These are phyloP conservation scores for Irpex rosettiformis DNA, from an alignment of 1,284 basidiomycete species.

Conservation along the genomic window DNA sequence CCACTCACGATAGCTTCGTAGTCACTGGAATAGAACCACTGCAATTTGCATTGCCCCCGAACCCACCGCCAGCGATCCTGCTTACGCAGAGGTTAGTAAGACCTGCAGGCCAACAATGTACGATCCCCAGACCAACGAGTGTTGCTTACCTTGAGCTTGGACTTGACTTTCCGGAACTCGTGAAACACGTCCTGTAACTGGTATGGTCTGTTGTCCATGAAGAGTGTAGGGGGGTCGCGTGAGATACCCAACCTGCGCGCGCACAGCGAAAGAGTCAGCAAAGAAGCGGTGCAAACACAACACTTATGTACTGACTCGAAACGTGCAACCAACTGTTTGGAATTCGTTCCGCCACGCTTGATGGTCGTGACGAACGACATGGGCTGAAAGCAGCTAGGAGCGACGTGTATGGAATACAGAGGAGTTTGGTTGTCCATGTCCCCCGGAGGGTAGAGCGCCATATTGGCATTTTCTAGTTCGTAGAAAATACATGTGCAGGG, in stretches of 20 bases:
- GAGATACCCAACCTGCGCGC: slow-evolving; percentile 13
- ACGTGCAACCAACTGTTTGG: slow-evolving; percentile 4
- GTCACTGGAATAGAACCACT: neutral
- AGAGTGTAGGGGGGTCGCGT: slow-evolving; percentile 9
- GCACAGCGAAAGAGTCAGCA: neutral
- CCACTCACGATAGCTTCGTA: neutral
- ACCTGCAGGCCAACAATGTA: neutral
- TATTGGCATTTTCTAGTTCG: slow-evolving; percentile 1
- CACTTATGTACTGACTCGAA: slow-evolving; percentile 16
- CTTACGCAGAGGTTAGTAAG: neutral
- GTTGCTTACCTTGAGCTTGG: neutral
- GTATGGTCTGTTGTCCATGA: slow-evolving; percentile 9
- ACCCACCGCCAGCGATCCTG: neutral
- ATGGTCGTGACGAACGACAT: slow-evolving; percentile 15
- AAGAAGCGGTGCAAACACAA: neutral
- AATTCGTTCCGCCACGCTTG: slow-evolving; percentile 2
- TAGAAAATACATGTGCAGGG: slow-evolving; percentile 10
- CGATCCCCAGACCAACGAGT: neutral
- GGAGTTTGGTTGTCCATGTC: slow-evolving; percentile 6
- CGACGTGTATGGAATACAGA: slow-evolving; percentile 14
- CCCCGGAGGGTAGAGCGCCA: slow-evolving; percentile 10
- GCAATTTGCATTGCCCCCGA: neutral
- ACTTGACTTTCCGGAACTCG: slow-evolving; percentile 13
- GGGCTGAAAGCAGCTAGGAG: slow-evolving; percentile 17
- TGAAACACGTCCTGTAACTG: slow-evolving; percentile 11